Base-by-base conservation (phyloP, 1,139 yeast genomes). In the Lizanozyma gosingica region DNA sequence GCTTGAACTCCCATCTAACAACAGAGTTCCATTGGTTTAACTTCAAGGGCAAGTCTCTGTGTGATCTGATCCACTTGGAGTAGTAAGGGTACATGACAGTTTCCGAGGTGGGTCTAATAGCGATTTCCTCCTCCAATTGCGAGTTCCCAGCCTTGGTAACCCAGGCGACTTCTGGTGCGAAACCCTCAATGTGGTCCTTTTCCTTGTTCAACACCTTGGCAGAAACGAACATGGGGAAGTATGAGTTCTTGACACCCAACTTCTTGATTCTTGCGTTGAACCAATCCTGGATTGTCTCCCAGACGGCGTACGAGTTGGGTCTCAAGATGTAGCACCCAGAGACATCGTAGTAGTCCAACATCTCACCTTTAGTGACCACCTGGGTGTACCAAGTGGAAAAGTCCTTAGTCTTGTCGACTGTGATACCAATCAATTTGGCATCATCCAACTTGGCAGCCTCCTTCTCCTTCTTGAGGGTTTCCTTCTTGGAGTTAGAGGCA, bases 111-210 rank as follows among this genome's bases (percentile, higher is more conserved):
- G 99, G 99, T 71, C 99, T 85, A 54, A 94, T 92, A 46, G 99
- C 99, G 57, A 94, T 86, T 54, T 95, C 98, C 69, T 94, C 98
- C 43, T 94, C 98, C 53, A 94, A 76, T 40, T 92, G 97, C 27
- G 95, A 84, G 39, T 69, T 65, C 55, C 99, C 99, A 39, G 99
- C 99, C 56, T 73, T 79, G 45, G 99, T 94, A 50, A 94, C 98
- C 99, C 99, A 94, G 17, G 99, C 99, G 43, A 94, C 99, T 67
- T 94, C 99, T 27, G 99, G 98, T 39, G 99, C 98, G 63, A 94
- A 94, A 34, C 99, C 99, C 66, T 94, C 98, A 55, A 94, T 82
- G 61, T 94, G 99, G 62, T 94, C 99, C 69, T 94, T 94, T 71
- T 94, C 99, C 69, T 83, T 87, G 66, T 92, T 97, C 56, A 94